Percentiles rank a stretch among this genome's conserved stretches.
Conservation (phyloP, 2,329 filamentous ascomycete species). For the Dryadomyces quercivorus region DNA sequence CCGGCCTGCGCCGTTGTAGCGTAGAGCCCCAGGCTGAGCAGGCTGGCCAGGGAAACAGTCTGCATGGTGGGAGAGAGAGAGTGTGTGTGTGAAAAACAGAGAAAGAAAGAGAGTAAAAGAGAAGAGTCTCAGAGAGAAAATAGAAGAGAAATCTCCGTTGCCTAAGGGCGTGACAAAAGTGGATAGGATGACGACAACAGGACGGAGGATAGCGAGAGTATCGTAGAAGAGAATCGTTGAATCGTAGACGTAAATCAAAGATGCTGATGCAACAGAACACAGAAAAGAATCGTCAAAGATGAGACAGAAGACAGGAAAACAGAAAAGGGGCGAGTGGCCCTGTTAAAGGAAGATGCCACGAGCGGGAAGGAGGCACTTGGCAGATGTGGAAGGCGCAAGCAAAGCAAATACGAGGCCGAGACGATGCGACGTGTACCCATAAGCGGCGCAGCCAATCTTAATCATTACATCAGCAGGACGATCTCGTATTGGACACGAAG, state of each 20-base stretch:
- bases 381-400: background rate
- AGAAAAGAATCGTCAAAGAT: too few relatives aligned
- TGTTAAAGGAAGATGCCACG: background rate
- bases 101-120: background rate
- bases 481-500: background rate
- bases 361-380: background rate
- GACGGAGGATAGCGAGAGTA: too few relatives aligned
- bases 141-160: too few relatives aligned
- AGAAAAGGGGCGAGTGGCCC: background rate
- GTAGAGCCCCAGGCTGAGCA: constrained; percentile 5
- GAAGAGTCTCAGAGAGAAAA: too few relatives aligned
- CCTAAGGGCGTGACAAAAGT: too few relatives aligned
- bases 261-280: too few relatives aligned
- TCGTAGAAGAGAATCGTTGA: too few relatives aligned
- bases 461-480: background rate
- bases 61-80: background rate
- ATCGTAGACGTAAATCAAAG: too few relatives aligned
- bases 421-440: background rate
- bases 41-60: background rate
- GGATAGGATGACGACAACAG: too few relatives aligned
- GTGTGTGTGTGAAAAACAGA: background rate
- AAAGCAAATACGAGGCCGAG: background rate
- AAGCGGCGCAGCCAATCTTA: background rate
- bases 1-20: constrained; percentile 5
- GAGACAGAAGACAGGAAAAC: background rate